Percentiles rank a stretch among this genome's conserved stretches.
phyloP scores from a whole-genome alignment of 1,284 basidiomycete species.

The Ceratobasidium sp. region DNA sequence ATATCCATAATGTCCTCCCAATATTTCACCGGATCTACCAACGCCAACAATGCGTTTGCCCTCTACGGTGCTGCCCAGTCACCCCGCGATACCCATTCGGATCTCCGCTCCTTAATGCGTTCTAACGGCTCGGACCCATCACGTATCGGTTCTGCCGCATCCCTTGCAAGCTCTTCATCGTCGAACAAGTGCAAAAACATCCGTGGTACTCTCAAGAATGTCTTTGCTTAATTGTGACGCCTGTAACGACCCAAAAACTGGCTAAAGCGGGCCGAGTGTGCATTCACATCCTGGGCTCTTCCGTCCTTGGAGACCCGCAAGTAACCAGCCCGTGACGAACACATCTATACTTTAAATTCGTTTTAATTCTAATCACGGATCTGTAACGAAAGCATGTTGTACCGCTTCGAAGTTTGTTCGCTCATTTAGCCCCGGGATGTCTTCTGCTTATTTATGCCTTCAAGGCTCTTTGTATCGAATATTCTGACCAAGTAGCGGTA shows the following conservation, averaged over 20 bases:
- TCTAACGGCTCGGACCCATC: slow-evolving; percentile 30
- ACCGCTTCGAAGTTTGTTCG: background rate
- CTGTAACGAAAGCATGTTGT: background rate
- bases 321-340: background rate
- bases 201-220: slow-evolving; percentile 32
- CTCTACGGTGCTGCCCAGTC: slow-evolving; percentile 44
- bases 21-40: slow-evolving; percentile 27
- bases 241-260: background rate
- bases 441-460: background rate
- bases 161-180: slow-evolving; percentile 33
- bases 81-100: slow-evolving; percentile 43
- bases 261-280: slow-evolving; percentile 10
- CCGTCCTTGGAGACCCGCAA: background rate
- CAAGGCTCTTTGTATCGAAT: background rate
- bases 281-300: background rate
- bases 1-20: slow-evolving; percentile 28
- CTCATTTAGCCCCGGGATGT: background rate
- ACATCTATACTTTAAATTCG: slow-evolving; percentile 11
- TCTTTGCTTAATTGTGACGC: slow-evolving; percentile 16
- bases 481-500: background rate
- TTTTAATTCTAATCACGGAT: slow-evolving; percentile 14
- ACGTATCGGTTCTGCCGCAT: slow-evolving; percentile 33
- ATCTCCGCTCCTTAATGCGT: slow-evolving; percentile 43
- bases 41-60: slow-evolving; percentile 38
- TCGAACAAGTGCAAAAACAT: slow-evolving; percentile 39